Evolutionary conservation across 768 basidiomycete species (phyloP).

Genomic region (Pleurotus cornucopiae): DNA sequence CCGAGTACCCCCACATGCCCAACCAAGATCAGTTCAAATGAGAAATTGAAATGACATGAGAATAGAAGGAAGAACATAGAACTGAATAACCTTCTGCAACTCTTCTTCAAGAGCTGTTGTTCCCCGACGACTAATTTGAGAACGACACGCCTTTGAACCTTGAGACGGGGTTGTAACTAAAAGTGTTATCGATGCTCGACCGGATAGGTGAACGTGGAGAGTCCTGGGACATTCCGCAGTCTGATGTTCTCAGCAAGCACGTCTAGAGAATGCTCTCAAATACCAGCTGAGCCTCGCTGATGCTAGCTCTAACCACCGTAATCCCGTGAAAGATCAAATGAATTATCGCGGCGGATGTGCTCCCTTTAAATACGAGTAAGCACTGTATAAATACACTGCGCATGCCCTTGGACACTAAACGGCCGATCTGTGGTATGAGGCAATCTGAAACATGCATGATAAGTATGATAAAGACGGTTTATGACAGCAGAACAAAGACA

Average conservation of each 20-base stretch:
- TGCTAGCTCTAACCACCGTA: too few relatives aligned
- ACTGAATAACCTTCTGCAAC: not conserved
- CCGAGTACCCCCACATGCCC: too few relatives aligned
- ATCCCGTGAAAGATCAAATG: not conserved
- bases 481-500: not conserved
- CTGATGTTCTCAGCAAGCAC: too few relatives aligned
- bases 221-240: too few relatives aligned
- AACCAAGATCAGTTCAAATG: too few relatives aligned
- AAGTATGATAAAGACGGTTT: not conserved
- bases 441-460: not conserved
- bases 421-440: not conserved
- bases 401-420: not conserved
- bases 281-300: too few relatives aligned
- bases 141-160: too few relatives aligned
- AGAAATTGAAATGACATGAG: not conserved
- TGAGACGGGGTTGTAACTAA: not conserved
- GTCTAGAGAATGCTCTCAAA: too few relatives aligned
- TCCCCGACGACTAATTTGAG: too few relatives aligned
- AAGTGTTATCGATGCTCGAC: constrained; percentile 5
- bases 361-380: not conserved
- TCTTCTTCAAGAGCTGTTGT: too few relatives aligned
- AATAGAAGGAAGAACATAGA: not conserved
- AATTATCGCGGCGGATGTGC: not conserved
- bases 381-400: not conserved
- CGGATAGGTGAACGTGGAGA: not conserved